These are phyloP conservation scores for Trichophyton simii DNA, from an alignment of 2,329 filamentous ascomycete genomes.

Conservation along the genomic window DNA sequence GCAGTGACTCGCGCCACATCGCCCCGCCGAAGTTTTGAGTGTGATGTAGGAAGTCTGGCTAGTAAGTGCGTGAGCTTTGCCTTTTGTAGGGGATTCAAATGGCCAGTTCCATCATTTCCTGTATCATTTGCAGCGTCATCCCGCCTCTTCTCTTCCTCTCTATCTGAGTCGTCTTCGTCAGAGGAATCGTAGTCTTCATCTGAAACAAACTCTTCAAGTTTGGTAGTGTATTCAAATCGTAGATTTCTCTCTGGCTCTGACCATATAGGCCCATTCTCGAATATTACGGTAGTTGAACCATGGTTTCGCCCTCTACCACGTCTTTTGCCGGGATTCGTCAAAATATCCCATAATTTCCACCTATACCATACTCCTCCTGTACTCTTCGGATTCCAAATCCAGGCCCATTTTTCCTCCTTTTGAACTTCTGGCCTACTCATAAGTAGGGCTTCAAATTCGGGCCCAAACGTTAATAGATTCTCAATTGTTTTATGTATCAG, in stretches of 20 bases:
- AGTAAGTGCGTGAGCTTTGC: constrained; percentile 74
- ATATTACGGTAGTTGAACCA: constrained; percentile 40
- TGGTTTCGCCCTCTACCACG: constrained; percentile 27
- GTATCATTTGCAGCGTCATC: constrained; percentile 34
- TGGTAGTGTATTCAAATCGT: constrained; percentile 69
- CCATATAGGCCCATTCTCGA: constrained; percentile 69
- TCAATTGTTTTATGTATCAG: constrained; percentile 85
- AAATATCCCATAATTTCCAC: constrained; percentile 76
- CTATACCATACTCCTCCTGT: constrained; percentile 79
- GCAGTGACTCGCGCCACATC: constrained; percentile 76
- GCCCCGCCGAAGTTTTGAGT: constrained; percentile 63
- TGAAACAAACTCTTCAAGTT: constrained; percentile 65
- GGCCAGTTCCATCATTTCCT: constrained; percentile 42
- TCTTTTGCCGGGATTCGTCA: constrained; percentile 49
- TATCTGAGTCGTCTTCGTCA: constrained; percentile 59
- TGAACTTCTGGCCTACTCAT: constrained; percentile 81
- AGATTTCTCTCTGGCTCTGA: constrained; percentile 58
- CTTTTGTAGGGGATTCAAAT: constrained; percentile 71
- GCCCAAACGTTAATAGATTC: constrained; percentile 61
- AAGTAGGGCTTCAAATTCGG: constrained; percentile 79
- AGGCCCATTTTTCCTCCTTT: constrained; percentile 79
- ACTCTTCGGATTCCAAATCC: constrained; percentile 78
- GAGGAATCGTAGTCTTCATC: constrained; percentile 78
- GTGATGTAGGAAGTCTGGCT: constrained; percentile 64
- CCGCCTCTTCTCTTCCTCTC: constrained; percentile 33